Evolutionary conservation across 2,329 filamentous ascomycete genomes (phyloP).

Genomic region (Myriosclerotinia curreyana): DNA sequence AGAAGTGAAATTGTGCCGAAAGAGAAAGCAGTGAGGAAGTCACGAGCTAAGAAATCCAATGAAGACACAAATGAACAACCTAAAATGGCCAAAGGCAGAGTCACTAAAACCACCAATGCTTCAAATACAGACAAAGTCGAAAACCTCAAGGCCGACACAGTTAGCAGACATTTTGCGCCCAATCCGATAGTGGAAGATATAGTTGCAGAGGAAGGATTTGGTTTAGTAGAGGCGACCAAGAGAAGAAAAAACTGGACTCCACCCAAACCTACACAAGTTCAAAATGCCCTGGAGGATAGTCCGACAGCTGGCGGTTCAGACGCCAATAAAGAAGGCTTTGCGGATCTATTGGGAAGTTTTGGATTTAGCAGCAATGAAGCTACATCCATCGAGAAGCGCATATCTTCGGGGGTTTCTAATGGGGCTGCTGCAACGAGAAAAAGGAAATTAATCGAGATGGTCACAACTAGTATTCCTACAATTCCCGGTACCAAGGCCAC

Average conservation of each 20-base stretch:
- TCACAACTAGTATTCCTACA: constrained; percentile 40
- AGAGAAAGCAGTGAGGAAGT: constrained; percentile 22
- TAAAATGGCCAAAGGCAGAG: constrained; percentile 38
- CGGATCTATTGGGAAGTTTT: constrained; percentile 43
- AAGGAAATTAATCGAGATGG: constrained; percentile 54
- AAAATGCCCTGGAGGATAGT: neutral
- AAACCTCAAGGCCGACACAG: constrained; percentile 24
- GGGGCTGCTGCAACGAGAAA: constrained; percentile 45
- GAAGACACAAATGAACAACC: constrained; percentile 35
- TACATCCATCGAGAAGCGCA: constrained; percentile 22
- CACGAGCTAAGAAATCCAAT: constrained; percentile 30
- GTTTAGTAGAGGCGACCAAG: constrained; percentile 46
- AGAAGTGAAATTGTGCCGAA: constrained; percentile 21
- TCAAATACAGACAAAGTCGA: constrained; percentile 26
- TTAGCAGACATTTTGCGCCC: constrained; percentile 20
- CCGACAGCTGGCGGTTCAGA: constrained; percentile 8
- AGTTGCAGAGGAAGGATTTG: constrained; percentile 25
- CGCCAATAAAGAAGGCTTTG: constrained; percentile 35
- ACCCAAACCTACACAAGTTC: constrained; percentile 44
- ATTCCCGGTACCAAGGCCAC: neutral
- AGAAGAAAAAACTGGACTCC: constrained; percentile 68
- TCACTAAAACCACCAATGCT: constrained; percentile 38
- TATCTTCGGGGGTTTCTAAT: neutral
- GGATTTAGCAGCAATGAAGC: constrained; percentile 39
- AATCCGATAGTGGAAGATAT: neutral